phyloP scores from a whole-genome alignment of 352 stramenopile species.

The Globisporangium sylvaticum region DNA sequence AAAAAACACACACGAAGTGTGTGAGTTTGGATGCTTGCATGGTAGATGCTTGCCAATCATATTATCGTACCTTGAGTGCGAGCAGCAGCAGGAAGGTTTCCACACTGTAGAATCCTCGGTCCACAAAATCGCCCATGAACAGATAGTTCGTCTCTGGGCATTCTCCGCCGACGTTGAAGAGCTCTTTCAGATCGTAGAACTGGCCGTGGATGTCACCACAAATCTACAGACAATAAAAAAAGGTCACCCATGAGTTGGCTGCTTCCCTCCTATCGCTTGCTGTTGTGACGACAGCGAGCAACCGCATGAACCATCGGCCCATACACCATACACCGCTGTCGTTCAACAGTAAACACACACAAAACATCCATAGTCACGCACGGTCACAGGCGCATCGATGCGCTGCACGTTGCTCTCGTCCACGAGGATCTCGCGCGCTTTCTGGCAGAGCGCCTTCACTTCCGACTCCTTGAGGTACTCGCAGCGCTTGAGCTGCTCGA shows the following conservation, averaged over 20 bases:
- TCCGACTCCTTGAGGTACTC: conserved; percentile 98
- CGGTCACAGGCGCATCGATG: conserved; percentile 98
- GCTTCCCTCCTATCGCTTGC: neutral
- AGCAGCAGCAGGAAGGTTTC: conserved; percentile 99
- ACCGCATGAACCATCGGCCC: neutral
- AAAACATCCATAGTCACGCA: conserved; percentile 41
- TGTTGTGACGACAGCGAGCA: neutral
- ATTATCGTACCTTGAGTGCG: conserved; percentile 91
- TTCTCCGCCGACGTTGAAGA: conserved; percentile 98
- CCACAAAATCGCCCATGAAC: conserved; percentile 99
- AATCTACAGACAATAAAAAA: conserved; percentile 75
- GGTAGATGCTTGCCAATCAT: neutral
- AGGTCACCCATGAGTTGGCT: neutral
- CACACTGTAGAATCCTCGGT: conserved; percentile 99
- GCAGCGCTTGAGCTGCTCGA: conserved; percentile 92
- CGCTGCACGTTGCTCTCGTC: conserved; percentile 99
- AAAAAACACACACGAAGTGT: neutral
- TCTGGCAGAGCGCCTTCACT: conserved; percentile 97
- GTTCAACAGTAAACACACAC: neutral
- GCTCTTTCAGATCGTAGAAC: conserved; percentile 99
- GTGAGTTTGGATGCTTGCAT: neutral
- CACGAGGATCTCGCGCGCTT: conserved; percentile 97
- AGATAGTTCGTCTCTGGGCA: conserved; percentile 99
- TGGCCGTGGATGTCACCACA: conserved; percentile 99
- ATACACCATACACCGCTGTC: neutral